phyloP scores from a whole-genome alignment of 2,329 filamentous ascomycete species.

The Aspergillus novofumigatus region DNA sequence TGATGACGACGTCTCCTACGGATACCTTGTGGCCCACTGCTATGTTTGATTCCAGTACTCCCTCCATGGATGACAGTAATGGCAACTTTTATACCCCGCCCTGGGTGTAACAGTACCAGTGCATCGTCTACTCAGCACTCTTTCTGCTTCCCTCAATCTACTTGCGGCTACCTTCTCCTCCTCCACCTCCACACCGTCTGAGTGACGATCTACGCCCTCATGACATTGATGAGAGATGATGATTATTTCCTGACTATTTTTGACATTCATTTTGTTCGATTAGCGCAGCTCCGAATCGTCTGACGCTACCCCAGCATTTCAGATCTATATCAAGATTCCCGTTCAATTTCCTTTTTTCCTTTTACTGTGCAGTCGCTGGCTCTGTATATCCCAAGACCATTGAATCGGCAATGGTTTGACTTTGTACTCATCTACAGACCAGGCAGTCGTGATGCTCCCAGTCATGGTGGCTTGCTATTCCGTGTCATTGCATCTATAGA shows the following conservation, averaged over 20 bases:
- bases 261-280: conserved; percentile 23
- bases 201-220: conserved; percentile 29
- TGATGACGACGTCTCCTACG: conserved; percentile 23
- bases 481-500: background rate
- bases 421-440: background rate
- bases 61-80: conserved; percentile 27
- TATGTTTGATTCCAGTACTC: conserved; percentile 29
- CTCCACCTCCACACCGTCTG: conserved; percentile 38
- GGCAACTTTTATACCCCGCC: conserved; percentile 25
- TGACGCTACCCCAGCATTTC: background rate
- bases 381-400: background rate
- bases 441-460: background rate
- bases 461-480: background rate
- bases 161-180: conserved; percentile 27
- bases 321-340: background rate
- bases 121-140: conserved; percentile 1
- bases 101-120: conserved; percentile 25
- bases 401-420: background rate
- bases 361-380: background rate
- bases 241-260: conserved; percentile 34
- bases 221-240: conserved; percentile 45
- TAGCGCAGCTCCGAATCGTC: conserved; percentile 20
- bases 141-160: conserved; percentile 16
- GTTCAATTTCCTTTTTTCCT: background rate
- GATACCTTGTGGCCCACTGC: conserved; percentile 32